Conservation (phyloP, 2,329 filamentous ascomycete genomes). For the Ophiobolus disseminans region DNA sequence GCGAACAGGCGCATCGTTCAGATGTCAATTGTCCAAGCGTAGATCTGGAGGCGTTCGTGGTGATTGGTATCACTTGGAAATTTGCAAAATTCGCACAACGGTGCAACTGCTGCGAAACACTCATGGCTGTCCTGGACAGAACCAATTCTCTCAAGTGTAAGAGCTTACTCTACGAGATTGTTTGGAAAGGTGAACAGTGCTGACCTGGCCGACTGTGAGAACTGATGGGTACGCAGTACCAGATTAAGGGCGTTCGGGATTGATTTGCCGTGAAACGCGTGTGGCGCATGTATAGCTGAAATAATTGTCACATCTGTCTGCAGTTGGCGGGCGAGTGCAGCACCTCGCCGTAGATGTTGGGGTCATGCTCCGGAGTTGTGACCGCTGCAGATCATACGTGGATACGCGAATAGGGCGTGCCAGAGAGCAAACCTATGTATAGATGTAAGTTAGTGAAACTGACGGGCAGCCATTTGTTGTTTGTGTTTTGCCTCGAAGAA, state of each 20-base stretch:
- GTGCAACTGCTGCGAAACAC: neutral
- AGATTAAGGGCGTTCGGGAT: neutral
- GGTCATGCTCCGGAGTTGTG: constrained; percentile 7
- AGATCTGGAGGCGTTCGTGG: neutral
- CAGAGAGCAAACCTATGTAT: constrained; percentile 10
- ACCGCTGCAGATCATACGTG: constrained; percentile 16
- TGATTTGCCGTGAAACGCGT: constrained; percentile 12
- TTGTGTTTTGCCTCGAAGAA: neutral
- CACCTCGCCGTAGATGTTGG: constrained; percentile 1
- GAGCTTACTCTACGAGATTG: neutral
- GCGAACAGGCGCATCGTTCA: neutral
- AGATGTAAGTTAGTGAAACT: constrained; percentile 26
- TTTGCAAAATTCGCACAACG: neutral
- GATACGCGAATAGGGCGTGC: neutral
- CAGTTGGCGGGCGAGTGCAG: constrained; percentile 4
- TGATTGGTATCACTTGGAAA: neutral
- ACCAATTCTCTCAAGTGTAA: no score
- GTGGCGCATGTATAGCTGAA: neutral
- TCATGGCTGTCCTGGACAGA: neutral
- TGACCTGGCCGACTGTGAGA: neutral
- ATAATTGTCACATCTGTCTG: constrained; percentile 1
- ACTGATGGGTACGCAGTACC: neutral
- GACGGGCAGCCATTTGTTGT: constrained; percentile 11
- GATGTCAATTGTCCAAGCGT: neutral
- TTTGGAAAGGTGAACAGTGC: neutral